Evolutionary conservation across 345 rosid genomes (phyloP).

Genomic region (Murraya paniculata): DNA sequence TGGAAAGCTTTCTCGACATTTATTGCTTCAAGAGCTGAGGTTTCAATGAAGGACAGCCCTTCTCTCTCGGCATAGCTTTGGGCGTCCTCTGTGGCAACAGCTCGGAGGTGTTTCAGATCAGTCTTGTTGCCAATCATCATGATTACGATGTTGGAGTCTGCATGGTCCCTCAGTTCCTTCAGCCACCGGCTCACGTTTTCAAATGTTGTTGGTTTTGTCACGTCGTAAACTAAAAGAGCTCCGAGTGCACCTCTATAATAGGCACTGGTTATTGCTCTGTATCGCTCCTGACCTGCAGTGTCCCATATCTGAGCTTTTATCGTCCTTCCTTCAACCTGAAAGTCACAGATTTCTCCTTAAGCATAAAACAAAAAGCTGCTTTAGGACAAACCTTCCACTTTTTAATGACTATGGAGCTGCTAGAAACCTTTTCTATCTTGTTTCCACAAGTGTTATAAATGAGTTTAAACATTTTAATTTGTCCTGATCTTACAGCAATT

Average conservation of each 20-base stretch:
- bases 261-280: slow-evolving; percentile 95
- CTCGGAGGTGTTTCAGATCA: slow-evolving; percentile 90
- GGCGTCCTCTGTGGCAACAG: slow-evolving; percentile 90
- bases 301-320: slow-evolving; percentile 99
- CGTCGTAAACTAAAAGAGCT: slow-evolving; percentile 90
- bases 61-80: slow-evolving; percentile 88
- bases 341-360: background rate
- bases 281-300: slow-evolving; percentile 98
- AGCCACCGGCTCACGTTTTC: slow-evolving; percentile 92
- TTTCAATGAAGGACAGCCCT: slow-evolving; percentile 86
- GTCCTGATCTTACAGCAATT: background rate
- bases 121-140: slow-evolving; percentile 95
- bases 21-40: slow-evolving; percentile 86
- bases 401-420: background rate
- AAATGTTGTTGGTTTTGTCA: slow-evolving; percentile 84
- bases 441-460: background rate
- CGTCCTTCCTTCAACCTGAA: slow-evolving; percentile 89
- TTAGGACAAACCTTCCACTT: background rate
- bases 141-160: slow-evolving; percentile 91
- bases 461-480: background rate
- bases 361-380: background rate
- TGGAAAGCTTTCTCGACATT: slow-evolving; percentile 93
- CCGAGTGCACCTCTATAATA: slow-evolving; percentile 96
- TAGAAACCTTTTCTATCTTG: background rate
- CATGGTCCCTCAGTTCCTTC: slow-evolving; percentile 95